phyloP scores from a whole-genome alignment of 106 monocot genomes.

The Allium fistulosum region DNA sequence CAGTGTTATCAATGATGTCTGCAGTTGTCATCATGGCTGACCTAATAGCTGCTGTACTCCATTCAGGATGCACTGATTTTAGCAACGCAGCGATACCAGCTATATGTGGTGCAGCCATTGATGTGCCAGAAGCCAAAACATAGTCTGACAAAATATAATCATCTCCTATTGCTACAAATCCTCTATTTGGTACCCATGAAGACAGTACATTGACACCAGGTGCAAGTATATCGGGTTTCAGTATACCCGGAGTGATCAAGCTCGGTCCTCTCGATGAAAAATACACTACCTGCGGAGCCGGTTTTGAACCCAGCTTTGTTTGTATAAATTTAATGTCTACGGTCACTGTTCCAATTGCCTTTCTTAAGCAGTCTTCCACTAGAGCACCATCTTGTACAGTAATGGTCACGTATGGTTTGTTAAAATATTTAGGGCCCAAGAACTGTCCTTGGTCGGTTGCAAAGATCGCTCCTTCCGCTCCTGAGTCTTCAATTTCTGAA shows the following conservation, averaged over 20 bases:
- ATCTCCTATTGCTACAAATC: not conserved
- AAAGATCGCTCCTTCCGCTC: constrained; percentile 17
- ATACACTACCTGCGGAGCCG: constrained; percentile 37
- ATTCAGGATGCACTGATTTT: constrained; percentile 22
- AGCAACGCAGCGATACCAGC: constrained; percentile 35
- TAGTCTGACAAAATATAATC: constrained; percentile 12
- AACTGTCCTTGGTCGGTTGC: not conserved
- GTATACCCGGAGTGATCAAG: constrained; percentile 17
- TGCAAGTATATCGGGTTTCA: constrained; percentile 11
- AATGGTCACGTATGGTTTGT: constrained; percentile 11
- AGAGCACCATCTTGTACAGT: not conserved
- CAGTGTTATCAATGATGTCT: constrained; percentile 15
- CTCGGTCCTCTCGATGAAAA: constrained; percentile 83
- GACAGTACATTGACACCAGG: constrained; percentile 5
- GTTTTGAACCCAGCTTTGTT: constrained; percentile 11
- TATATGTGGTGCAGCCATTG: constrained; percentile 38
- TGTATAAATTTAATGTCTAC: constrained; percentile 12
- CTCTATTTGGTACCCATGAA: constrained; percentile 1
- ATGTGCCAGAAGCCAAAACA: constrained; percentile 26
- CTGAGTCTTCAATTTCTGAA: not conserved
- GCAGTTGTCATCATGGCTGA: constrained; percentile 55
- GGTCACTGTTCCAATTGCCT: not conserved
- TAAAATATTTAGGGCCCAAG: not conserved
- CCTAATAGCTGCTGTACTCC: constrained; percentile 34
- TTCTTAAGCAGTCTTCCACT: constrained; percentile 11